Evolutionary conservation across 2,329 filamentous ascomycete genomes (phyloP), one percentile per base, ranked within the genome.

Genomic region (Tympanopsis confertula): DNA sequence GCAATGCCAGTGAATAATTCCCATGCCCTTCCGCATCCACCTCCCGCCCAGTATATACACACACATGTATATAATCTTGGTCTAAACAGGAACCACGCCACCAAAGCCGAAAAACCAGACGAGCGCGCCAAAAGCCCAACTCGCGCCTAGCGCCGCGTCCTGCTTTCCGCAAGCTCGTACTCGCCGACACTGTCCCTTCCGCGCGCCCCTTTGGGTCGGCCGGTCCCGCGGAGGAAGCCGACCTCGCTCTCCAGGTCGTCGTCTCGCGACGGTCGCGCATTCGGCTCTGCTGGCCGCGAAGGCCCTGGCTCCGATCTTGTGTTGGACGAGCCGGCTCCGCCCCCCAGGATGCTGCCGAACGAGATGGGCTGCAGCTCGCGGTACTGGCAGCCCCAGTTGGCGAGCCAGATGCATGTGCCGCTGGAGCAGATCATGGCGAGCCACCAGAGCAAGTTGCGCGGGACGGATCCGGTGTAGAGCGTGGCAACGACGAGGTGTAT

Each of bases 361-460:
- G 75, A 81, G 49, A 96, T 93, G 10, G 91, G 89, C 51, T 78
- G 72, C 39, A 98, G 63, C 60, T 98, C 91, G 42, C 89, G 72
- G 68, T 87, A 93, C 52, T 81, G 86, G 55, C 89, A 96, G 3
- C 81, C 85, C 85, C 89, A 96, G 26, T 93, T 81, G 3, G 86
- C 88, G 2, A 91, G 65, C 35, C 66, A 74, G 5, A 70, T 58
- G 20, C 63, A 62, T 3, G 66, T 39, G 3, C 56, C 59, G 29
- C 63, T 60, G 2, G 70, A 72, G 13, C 49, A 51, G 10, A 55
- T 46, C 68, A 74, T 72, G 45, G 68, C 61, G 40, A 63, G 65
- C 89, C 91, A 98, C 91, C 91, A 98, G 50, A 93, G 81, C 45
- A 77, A 62, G 56, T 89, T 80, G 7, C 71, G 68, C 2, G 91